These are phyloP conservation scores for Chondrus crispus DNA, from an alignment of 23 red algal species.

Conservation along the genomic window DNA sequence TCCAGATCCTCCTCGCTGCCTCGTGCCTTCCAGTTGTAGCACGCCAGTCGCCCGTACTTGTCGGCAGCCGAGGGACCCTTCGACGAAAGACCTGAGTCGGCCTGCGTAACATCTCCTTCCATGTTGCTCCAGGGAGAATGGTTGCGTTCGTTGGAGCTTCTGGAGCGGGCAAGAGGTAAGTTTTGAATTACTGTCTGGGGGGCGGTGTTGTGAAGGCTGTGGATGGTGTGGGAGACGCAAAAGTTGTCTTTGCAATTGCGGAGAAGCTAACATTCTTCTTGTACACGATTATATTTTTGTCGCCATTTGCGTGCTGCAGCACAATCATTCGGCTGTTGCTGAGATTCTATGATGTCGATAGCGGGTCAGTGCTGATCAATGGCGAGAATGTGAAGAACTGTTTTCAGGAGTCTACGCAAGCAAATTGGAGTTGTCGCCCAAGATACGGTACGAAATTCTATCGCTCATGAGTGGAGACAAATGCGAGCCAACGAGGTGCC, in stretches of 20 bases:
- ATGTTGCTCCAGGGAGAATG: neutral
- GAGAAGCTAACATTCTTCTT: constrained; percentile 7
- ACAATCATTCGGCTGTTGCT: constrained; percentile 60
- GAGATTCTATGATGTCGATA: constrained; percentile 53
- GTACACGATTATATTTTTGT: constrained; percentile 37
- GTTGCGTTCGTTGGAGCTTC: neutral
- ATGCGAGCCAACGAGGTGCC: too few species aligned
- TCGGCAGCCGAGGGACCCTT: too few species aligned
- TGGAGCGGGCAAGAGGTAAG: neutral
- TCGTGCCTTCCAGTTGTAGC: too few species aligned
- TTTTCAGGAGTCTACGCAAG: constrained; percentile 1
- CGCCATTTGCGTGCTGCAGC: neutral
- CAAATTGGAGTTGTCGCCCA: constrained; percentile 43
- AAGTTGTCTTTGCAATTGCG: neutral
- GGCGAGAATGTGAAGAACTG: constrained; percentile 40
- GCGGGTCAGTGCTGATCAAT: constrained; percentile 57
- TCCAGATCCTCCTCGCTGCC: too few species aligned
- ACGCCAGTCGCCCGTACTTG: too few species aligned
- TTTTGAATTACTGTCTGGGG: neutral
- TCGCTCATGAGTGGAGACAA: too few species aligned
- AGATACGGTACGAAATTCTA: constrained; percentile 70
- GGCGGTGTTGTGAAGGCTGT: neutral
- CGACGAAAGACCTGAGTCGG: too few species aligned
- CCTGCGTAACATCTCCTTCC: neutral
- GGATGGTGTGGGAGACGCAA: neutral